These are phyloP conservation scores for Suhomyces coccinellae DNA, from an alignment of 1,139 yeast species.

Conservation along the genomic window DNA sequence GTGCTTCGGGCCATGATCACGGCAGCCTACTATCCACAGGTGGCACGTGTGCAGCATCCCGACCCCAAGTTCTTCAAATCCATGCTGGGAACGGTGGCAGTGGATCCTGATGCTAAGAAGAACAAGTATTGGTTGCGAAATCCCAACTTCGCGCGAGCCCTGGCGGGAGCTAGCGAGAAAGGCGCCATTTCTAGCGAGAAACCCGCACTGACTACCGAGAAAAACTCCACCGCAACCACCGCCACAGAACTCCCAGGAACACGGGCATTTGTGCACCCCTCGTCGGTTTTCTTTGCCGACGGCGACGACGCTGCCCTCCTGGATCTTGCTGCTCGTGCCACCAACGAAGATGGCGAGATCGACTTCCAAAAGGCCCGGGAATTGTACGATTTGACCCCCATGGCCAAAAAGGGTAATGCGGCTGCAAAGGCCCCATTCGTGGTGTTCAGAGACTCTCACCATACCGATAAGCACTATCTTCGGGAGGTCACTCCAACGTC, in stretches of 20 bases:
- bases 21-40: constrained; percentile 79
- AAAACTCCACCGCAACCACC: neutral
- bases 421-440: constrained; percentile 53
- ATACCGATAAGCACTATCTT: constrained; percentile 68
- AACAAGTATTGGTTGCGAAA: constrained; percentile 75
- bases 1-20: constrained; percentile 69
- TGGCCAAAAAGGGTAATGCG: constrained; percentile 22
- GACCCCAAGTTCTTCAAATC: constrained; percentile 73
- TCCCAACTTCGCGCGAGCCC: constrained; percentile 23
- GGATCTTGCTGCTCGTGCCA: constrained; percentile 25
- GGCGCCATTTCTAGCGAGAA: neutral
- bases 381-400: constrained; percentile 36
- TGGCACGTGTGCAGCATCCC: constrained; percentile 80
- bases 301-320: constrained; percentile 13
- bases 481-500: constrained; percentile 79
- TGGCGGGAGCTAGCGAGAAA: neutral
- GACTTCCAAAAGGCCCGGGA: constrained; percentile 32
- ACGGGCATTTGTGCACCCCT: constrained; percentile 81
- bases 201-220: neutral
- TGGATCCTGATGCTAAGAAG: constrained; percentile 76
- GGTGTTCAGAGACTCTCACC: constrained; percentile 55
- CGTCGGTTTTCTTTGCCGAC: constrained; percentile 61
- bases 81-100: constrained; percentile 75
- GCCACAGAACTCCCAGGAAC: constrained; percentile 45
- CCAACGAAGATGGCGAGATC: constrained; percentile 42